phyloP scores from a whole-genome alignment of 176 grass and related monocot genomes.

The Oryza officinalis region DNA sequence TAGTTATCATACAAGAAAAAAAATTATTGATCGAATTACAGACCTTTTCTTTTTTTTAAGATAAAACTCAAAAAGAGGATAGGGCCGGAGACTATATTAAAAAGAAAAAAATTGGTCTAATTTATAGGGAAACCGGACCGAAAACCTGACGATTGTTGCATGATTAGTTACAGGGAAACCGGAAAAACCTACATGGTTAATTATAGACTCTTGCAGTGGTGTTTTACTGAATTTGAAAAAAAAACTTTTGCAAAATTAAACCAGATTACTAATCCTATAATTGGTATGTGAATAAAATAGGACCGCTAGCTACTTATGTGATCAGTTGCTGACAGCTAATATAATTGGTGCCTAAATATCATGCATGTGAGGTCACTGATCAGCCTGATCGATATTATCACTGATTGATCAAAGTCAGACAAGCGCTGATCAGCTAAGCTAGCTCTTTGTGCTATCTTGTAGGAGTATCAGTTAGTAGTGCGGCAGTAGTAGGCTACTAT shows the following conservation, averaged over 20 bases:
- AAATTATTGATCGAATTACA: not conserved
- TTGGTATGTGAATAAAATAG: not conserved
- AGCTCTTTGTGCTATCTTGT: not conserved
- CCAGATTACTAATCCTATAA: too few relatives aligned
- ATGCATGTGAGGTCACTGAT: not conserved
- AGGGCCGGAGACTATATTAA: too few relatives aligned
- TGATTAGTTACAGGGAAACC: fast-evolving
- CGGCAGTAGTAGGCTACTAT: not conserved
- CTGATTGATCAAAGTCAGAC: not conserved
- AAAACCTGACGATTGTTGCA: too few relatives aligned
- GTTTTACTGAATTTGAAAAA: too few relatives aligned
- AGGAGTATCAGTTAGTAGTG: not conserved
- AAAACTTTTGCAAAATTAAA: too few relatives aligned
- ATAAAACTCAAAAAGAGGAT: too few relatives aligned
- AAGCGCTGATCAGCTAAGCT: not conserved
- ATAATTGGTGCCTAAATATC: not conserved
- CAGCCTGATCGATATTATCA: not conserved
- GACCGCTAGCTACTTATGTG: not conserved
- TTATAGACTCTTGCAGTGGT: not conserved
- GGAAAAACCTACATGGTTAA: too few relatives aligned
- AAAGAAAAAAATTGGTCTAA: too few relatives aligned
- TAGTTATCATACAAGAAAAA: too few relatives aligned
- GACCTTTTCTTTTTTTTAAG: too few relatives aligned
- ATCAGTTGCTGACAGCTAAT: not conserved
- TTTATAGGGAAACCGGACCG: too few relatives aligned